A percentile compares a stretch with the other conserved stretches of the same genome.
Conservation (phyloP, 495 filamentous ascomycete genomes). For the Talaromyces borbonicus region DNA sequence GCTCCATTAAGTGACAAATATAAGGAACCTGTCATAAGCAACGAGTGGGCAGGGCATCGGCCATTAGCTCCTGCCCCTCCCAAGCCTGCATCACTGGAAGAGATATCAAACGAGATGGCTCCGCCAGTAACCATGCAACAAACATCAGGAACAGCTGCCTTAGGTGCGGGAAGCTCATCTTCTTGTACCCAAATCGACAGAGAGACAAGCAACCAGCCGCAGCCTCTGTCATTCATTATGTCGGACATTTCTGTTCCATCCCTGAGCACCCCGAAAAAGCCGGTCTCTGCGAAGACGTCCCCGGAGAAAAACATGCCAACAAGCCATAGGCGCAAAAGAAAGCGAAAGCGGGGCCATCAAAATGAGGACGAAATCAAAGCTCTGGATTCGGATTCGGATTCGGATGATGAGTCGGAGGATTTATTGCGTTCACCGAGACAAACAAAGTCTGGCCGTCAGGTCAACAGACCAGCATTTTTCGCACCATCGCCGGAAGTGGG, state of each 20-base stretch:
- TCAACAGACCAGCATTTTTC: conserved; percentile 64
- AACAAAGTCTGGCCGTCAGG: conserved; percentile 76
- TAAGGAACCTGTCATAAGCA: conserved; percentile 4
- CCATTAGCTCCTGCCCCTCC: conserved; percentile 4
- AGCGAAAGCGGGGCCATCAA: conserved; percentile 39
- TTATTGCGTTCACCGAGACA: conserved; percentile 49
- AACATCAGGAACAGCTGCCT: not conserved
- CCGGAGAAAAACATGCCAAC: not conserved
- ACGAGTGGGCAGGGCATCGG: not conserved
- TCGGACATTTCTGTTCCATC: not conserved
- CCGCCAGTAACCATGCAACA: not conserved
- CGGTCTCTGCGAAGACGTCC: conserved; percentile 3
- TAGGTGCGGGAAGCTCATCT: too few relatives aligned
- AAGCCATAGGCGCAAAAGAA: conserved; percentile 20
- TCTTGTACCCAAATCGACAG: too few relatives aligned
- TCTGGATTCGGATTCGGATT: conserved; percentile 35
- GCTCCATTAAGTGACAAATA: not conserved
- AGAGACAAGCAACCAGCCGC: not conserved
- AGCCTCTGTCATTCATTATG: not conserved
- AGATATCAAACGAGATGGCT: not conserved
- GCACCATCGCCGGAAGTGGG: conserved; percentile 45
- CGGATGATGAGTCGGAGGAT: conserved; percentile 36
- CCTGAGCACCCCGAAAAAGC: conserved; percentile 1
- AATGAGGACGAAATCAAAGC: conserved; percentile 34
- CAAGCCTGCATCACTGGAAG: not conserved